Conservation (phyloP, 2,329 filamentous ascomycete species). For the Zopfia rhizophila region DNA sequence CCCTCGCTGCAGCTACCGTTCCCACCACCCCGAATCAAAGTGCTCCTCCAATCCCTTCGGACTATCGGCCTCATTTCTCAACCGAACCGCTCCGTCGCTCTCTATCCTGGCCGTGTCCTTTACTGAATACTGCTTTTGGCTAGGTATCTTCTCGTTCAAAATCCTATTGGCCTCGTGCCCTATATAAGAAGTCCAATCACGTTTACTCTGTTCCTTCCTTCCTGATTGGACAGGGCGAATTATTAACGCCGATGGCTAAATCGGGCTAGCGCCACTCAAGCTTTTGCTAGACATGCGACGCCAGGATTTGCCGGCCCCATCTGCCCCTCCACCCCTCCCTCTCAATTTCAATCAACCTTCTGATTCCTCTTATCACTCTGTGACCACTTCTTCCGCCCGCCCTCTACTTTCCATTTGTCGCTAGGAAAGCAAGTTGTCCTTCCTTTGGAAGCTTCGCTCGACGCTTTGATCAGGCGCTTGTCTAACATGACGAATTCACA, state of each 20-base stretch:
- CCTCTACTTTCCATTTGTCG: background rate
- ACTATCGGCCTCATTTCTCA: too few relatives aligned
- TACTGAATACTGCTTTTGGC: too few relatives aligned
- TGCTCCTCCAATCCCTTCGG: too few relatives aligned
- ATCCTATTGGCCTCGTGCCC: too few relatives aligned
- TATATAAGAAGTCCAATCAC: constrained; percentile 28
- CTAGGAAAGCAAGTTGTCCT: constrained; percentile 7
- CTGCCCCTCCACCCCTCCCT: too few relatives aligned
- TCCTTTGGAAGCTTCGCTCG: constrained; percentile 5
- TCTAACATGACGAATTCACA: constrained; percentile 35
- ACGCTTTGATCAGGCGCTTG: constrained; percentile 30
- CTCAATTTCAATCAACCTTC: constrained; percentile 9
- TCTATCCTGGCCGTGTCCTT: too few relatives aligned
- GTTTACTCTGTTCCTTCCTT: constrained; percentile 23
- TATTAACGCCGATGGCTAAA: constrained; percentile 29
- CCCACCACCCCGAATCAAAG: too few relatives aligned
- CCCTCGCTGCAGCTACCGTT: too few relatives aligned
- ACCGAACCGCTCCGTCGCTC: too few relatives aligned
- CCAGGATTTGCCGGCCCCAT: too few relatives aligned
- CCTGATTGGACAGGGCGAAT: constrained; percentile 26
- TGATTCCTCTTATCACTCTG: constrained; percentile 5
- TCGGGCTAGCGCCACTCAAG: constrained; percentile 30
- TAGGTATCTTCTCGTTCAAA: too few relatives aligned
- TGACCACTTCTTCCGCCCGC: background rate
- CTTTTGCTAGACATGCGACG: constrained; percentile 5